Base-by-base conservation (phyloP, 768 basidiomycete species). In the Podaxis sp. region DNA sequence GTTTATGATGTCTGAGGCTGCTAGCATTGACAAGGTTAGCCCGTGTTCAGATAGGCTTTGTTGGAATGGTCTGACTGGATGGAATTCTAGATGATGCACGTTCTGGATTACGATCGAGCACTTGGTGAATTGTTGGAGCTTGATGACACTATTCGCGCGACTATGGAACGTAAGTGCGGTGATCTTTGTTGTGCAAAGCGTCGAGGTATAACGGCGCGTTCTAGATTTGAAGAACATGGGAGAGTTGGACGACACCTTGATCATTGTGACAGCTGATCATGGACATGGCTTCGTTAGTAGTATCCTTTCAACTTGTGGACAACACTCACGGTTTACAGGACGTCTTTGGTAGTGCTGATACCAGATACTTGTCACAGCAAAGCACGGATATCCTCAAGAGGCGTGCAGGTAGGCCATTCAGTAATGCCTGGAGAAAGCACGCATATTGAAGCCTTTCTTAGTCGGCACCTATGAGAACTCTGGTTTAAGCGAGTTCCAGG, bases 1-100 rank as follows among this genome's bases (percentile, higher is more conserved):
- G 75, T 81, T 81, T 68, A 74, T 81, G 78, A 79, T 81, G 80
- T 76, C 78, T 19, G 79, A 81, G 66, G 80, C 78, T 65, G 79
- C 80, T 12, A 78, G 75, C 55, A 81, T 79, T 46, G 79, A 81
- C 61, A 81, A 80, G 71, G 74, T 75, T 52, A 19, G 60, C n/a
- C 11, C 13, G 26, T 48, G 12, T 38, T n/a, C 13, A 39, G 19
- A 9, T 33, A 36, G 13, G 13, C 30, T 26, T 28, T 56, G 30
- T 40, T 19, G 17, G 8, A 4, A 19, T 13, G 36, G 5, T 12
- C 61, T 62, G 6, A 55, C 55, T 19, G 33, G 4, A 12, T 24
- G 26, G 5, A 44, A n/a, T 22, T 52, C 7, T 57, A 76, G 78
- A 79, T 79, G 79, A 81, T 81, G 80, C 80, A 81, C 53, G 77